Evolutionary conservation across 441 rosid genomes (phyloP).

Genomic region (Populus hybrid): DNA sequence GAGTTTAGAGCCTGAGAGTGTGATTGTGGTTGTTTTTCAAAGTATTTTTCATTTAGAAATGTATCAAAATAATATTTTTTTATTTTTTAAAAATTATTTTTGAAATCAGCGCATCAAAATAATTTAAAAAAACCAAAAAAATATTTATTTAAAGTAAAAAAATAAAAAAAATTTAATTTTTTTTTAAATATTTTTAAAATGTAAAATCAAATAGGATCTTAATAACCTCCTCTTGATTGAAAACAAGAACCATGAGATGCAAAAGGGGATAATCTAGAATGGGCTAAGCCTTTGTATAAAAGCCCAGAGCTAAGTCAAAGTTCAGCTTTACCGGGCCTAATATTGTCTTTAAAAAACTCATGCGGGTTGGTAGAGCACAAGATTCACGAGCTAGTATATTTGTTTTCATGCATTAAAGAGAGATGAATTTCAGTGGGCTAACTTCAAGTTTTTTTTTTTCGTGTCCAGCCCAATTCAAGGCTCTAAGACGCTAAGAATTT

Average conservation of each 20-base stretch:
- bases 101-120: fast-evolving
- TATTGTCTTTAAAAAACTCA: background rate
- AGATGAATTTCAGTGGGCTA: background rate
- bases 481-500: too few species aligned
- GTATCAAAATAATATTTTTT: too few species aligned
- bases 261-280: background rate
- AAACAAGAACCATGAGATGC: background rate
- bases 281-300: background rate
- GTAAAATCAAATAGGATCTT: fast-evolving
- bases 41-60: too few species aligned
- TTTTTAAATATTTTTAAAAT: too few species aligned
- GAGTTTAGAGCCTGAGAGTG: fast-evolving
- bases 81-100: too few species aligned
- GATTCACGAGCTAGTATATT: too few species aligned
- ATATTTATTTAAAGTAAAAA: too few species aligned
- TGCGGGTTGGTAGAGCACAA: too few species aligned
- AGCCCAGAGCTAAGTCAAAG: background rate
- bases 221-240: too few species aligned
- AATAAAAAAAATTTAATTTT: too few species aligned
- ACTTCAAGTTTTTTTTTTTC: background rate
- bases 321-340: background rate
- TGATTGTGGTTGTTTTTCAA: too few species aligned
- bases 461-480: background rate
- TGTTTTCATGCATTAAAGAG: background rate
- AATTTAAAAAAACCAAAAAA: too few species aligned